Percentiles rank a stretch among this genome's conserved stretches.
phyloP scores from a whole-genome alignment of 1,284 basidiomycete genomes.

The Irpex lacteus region DNA sequence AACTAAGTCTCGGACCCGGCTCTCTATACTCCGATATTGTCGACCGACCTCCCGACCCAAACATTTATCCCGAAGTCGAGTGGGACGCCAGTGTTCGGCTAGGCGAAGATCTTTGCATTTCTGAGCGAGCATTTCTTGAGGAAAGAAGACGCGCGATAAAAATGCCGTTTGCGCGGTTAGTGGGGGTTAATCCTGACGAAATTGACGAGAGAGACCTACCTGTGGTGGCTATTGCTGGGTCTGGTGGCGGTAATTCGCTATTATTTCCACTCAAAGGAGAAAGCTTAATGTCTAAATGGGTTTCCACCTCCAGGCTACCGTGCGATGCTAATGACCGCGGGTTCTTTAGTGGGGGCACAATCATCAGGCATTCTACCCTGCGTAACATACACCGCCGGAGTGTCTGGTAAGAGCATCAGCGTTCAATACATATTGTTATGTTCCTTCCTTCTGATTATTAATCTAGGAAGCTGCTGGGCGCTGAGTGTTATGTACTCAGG shows the following conservation, averaged over 20 bases:
- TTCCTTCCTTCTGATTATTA: neutral
- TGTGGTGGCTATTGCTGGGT: conserved; percentile 38
- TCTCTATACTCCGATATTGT: conserved; percentile 35
- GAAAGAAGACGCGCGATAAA: conserved; percentile 33
- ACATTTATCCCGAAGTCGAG: conserved; percentile 36
- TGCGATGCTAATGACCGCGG: conserved; percentile 41
- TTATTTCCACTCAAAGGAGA: neutral
- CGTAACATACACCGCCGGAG: conserved; percentile 35
- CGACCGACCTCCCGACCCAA: conserved; percentile 26
- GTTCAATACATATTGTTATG: neutral
- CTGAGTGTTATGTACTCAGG: conserved; percentile 38
- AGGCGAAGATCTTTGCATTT: conserved; percentile 34
- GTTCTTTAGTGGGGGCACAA: conserved; percentile 33
- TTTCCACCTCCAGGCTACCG: conserved; percentile 28
- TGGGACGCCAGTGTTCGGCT: conserved; percentile 40
- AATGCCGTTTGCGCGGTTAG: conserved; percentile 32
- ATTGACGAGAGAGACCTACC: conserved; percentile 40
- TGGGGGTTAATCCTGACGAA: conserved; percentile 33
- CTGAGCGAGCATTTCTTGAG: conserved; percentile 35
- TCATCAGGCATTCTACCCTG: conserved; percentile 33
- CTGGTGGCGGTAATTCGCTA: conserved; percentile 34
- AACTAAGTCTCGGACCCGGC: conserved; percentile 33
- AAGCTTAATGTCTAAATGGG: neutral
- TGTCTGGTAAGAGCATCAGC: conserved; percentile 29
- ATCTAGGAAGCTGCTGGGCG: conserved; percentile 36